Evolutionary conservation across 176 grass and related monocot species (phyloP), one percentile per base, ranked within the genome.

Genomic region (Zea luxurians): DNA sequence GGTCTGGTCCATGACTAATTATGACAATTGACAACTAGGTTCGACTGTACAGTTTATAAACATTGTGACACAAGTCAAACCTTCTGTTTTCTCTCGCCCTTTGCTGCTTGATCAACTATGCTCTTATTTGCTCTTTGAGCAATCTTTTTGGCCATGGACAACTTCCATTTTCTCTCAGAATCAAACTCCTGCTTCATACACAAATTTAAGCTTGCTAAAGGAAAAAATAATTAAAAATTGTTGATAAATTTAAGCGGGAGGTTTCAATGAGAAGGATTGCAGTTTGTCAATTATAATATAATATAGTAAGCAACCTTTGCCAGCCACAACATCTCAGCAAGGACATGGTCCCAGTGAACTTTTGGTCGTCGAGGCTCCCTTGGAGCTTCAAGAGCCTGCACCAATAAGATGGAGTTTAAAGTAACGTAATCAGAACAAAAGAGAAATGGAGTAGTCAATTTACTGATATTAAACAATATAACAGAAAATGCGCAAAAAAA

Each of bases 111-210:
- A 78, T 95, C 90, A 79, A 86, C 77, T 54, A 94, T 70, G 83
- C 88, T 90, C 81, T 91, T 89, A 85, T 83, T 95, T 34, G 90
- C 96, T 79, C 83, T 85, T 78, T 89, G 79, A 63, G 92, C 92
- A 87, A 99, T 93, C 75, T 66, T 99, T 87, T 91, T 99, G 70
- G 96, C 96, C 73, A 90, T 91, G 66, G 90, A 89, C 72, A 95
- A 68, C 83, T 99, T 99, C 96, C 96, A 99, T 80, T 95, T 99
- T 81, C 96, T 95, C 80, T 99, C 96, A 40, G 92, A 85, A 75
- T 99, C 96, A 87, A 99, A 99, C 67, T 99, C 96, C 96, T 99
- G 74, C 18, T 77, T 48, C 53, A 66, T 54, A 69, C 61, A 74
- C 55, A 63, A 77, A 70, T 83, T 80, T 78, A 78, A 53, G 17